A percentile compares a stretch with the other conserved stretches of the same genome.
These are phyloP conservation scores for Effrenium voratum DNA, from an alignment of 73 alveolate genomes.

Conservation along the genomic window DNA sequence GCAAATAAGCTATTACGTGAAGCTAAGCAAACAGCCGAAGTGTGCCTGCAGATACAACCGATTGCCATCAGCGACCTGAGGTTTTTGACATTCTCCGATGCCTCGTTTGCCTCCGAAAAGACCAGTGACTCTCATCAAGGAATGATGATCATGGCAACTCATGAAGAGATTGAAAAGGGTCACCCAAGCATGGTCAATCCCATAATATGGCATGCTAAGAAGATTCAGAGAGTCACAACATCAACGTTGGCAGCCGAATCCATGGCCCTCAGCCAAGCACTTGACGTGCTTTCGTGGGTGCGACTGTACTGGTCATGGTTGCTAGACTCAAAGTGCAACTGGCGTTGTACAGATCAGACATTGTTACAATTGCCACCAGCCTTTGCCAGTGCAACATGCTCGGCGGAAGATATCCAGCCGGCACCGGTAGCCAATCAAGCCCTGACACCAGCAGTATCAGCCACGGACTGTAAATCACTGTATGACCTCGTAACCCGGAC, in stretches of 20 bases:
- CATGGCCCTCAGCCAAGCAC: neutral
- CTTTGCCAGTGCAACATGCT: neutral
- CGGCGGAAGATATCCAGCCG: too few species aligned
- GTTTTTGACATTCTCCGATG: neutral
- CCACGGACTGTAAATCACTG: neutral
- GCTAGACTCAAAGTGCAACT: neutral
- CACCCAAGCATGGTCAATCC: neutral
- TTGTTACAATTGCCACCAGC: neutral
- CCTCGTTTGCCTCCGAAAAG: neutral
- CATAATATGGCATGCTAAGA: neutral
- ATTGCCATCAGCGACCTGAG: neutral
- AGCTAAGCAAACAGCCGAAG: neutral
- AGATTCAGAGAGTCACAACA: neutral
- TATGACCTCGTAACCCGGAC: neutral
- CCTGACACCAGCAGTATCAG: neutral
- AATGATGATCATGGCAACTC: neutral
- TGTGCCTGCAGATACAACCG: neutral
- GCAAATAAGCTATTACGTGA: neutral
- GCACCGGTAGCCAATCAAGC: too few species aligned
- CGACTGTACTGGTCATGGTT: neutral
- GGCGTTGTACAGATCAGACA: neutral
- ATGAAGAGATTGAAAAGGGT: neutral
- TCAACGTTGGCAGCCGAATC: conserved; percentile 14
- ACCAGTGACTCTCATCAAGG: neutral
- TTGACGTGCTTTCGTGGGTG: neutral